Base-by-base conservation (phyloP, 306 rosid genomes). In the Prinsepia uniflora region DNA sequence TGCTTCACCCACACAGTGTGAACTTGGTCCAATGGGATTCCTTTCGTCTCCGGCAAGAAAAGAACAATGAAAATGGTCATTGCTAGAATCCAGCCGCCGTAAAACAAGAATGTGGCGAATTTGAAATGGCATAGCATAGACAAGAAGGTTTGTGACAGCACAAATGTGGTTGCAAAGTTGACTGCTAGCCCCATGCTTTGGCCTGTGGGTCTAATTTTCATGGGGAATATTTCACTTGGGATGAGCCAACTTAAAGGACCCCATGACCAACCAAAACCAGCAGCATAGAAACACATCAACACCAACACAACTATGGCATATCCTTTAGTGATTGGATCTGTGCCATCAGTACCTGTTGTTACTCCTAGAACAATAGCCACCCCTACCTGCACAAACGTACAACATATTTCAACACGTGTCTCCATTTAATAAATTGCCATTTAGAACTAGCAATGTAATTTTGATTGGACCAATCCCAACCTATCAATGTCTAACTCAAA, bases 251-350 rank as follows among this genome's bases (percentile, higher is more conserved):
- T 52, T 2, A 91, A 75, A 46, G 96, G 92, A 0, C 97, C 96
- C 97, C 97, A 86, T 3, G 97, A 91, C 89, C 89, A 88, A n/a
- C 92, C 96, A 72, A 86, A 91, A n/a, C 91, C 96, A 5, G 84
- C 89, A 17, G 88, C 15, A 30, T 88, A 88, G 0, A 72, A 1
- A 46, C 90, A 85, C 64, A 91, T 44, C 12, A 88, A 49, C 60
- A 85, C 89, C 44, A 91, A 53, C 4, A 91, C 84, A 24, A 88
- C 1, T 39, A 79, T 6, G 0, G 89, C 81, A 11, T 80, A 72
- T 19, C 87, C 83, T 81, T 84, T 80, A 0, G 90, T 50, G 42
- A 88, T 78, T 36, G 52, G 80, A 66, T 68, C 45, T 7, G 78
- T 70, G 42, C 94, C 94, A 4, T 77, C 50, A 52, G 69, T 81